phyloP scores from a whole-genome alignment of 768 basidiomycete species.

The Mrakia frigida region DNA sequence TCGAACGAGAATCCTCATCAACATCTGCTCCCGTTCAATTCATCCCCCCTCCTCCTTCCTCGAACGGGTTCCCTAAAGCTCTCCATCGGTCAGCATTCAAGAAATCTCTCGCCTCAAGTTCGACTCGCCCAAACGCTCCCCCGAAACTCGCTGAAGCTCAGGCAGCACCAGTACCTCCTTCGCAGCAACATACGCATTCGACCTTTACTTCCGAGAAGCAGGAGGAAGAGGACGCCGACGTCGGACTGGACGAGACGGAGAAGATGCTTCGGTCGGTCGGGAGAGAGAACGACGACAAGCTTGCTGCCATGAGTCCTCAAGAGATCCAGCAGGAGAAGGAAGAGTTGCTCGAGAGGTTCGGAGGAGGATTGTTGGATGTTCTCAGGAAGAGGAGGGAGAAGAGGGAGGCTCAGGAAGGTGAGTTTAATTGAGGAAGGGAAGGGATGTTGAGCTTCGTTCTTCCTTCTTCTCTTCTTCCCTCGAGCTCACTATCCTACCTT shows the following conservation, averaged over 20 bases:
- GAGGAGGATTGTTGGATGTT: conserved; percentile 59
- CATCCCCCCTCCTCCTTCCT: conserved; percentile 10
- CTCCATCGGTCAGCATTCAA: conserved; percentile 17
- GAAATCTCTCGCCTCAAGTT: background rate
- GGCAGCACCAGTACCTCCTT: conserved; percentile 34
- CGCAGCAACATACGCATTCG: conserved; percentile 29
- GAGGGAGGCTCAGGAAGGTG: conserved; percentile 35
- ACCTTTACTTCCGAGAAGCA: too few relatives aligned
- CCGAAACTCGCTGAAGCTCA: too few relatives aligned
- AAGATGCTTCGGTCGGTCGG: conserved; percentile 49
- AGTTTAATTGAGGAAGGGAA: background rate
- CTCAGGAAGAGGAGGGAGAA: conserved; percentile 54
- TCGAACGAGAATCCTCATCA: conserved; percentile 45
- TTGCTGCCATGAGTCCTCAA: conserved; percentile 64
- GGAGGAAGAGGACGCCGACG: conserved; percentile 2
- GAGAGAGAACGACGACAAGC: conserved; percentile 59
- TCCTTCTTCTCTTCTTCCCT: background rate
- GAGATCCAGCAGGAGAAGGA: conserved; percentile 62
- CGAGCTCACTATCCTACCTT: too few relatives aligned
- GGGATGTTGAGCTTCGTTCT: background rate
- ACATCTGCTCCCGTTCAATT: conserved; percentile 34
- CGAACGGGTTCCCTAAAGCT: conserved; percentile 15
- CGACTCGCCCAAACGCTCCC: background rate
- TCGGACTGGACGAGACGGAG: conserved; percentile 50
- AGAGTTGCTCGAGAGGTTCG: conserved; percentile 68